Percentiles rank a stretch among this genome's conserved stretches.
phyloP scores from a whole-genome alignment of 192 early-diverging fungal genomes.

The Backusella liffmaniae region DNA sequence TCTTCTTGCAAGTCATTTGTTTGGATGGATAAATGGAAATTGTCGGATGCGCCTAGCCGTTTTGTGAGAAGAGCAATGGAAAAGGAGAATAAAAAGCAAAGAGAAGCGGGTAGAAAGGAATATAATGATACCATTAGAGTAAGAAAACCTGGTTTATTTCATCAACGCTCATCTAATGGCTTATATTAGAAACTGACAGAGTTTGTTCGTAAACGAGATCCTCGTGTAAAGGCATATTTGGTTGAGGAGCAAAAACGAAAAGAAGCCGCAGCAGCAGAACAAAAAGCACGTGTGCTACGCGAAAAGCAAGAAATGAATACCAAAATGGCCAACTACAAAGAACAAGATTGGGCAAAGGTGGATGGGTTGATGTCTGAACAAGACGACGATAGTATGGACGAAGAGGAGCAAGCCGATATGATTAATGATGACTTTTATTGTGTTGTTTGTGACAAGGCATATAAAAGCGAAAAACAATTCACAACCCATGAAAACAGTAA shows the following conservation, averaged over 20 bases:
- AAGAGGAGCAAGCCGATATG: conserved; percentile 40
- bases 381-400: conserved; percentile 12
- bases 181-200: conserved; percentile 59
- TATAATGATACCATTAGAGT: conserved; percentile 73
- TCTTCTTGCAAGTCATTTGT: conserved; percentile 83
- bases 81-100: conserved; percentile 82
- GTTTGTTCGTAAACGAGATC: conserved; percentile 88
- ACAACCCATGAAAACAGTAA: conserved; percentile 86
- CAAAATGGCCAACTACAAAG: conserved; percentile 56
- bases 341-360: conserved; percentile 74
- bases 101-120: conserved; percentile 72
- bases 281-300: conserved; percentile 57
- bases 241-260: conserved; percentile 56
- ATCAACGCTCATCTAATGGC: background rate
- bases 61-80: conserved; percentile 82
- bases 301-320: conserved; percentile 53
- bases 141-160: conserved; percentile 16
- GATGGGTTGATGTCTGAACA: conserved; percentile 28
- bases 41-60: conserved; percentile 83
- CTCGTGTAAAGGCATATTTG: conserved; percentile 72
- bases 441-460: conserved; percentile 84
- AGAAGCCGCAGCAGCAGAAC: conserved; percentile 53
- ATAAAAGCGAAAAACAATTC: conserved; percentile 79
- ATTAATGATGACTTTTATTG: conserved; percentile 75
- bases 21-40: conserved; percentile 89